A percentile compares a stretch with the other conserved stretches of the same genome.
Evolutionary conservation across 2,329 filamentous ascomycete species (phyloP).

Genomic region (Talaromyces sp.): DNA sequence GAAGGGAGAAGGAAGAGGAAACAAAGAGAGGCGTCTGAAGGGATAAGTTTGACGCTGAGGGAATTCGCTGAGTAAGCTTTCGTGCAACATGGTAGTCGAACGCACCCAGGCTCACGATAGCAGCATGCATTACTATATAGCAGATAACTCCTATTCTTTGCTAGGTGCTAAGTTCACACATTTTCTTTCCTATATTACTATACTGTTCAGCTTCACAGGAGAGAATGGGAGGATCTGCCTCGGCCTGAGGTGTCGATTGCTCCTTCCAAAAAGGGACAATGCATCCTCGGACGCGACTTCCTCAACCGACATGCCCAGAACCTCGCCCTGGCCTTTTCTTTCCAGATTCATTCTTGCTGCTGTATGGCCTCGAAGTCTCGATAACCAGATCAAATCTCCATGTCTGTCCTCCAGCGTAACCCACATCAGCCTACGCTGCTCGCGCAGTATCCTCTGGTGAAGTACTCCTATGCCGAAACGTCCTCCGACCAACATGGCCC

Average conservation of each 20-base stretch:
- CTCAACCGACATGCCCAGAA: neutral
- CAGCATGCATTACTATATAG: neutral
- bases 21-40: neutral
- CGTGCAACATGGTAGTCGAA: neutral
- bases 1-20: neutral
- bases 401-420: conserved; percentile 10
- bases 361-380: neutral
- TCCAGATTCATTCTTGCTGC: neutral
- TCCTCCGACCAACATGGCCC: conserved; percentile 38
- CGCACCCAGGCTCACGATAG: neutral
- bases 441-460: conserved; percentile 35
- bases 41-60: neutral
- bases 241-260: neutral
- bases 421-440: conserved; percentile 9
- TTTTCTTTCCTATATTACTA: neutral
- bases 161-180: neutral
- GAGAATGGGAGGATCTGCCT: neutral
- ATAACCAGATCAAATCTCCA: neutral
- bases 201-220: neutral
- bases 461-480: conserved; percentile 47
- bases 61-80: too few relatives aligned
- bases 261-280: conserved; percentile 6
- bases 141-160: neutral
- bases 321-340: neutral
- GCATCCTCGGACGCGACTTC: conserved; percentile 11